Conservation (phyloP, 305 asterid species). For the Petunia hybrid region DNA sequence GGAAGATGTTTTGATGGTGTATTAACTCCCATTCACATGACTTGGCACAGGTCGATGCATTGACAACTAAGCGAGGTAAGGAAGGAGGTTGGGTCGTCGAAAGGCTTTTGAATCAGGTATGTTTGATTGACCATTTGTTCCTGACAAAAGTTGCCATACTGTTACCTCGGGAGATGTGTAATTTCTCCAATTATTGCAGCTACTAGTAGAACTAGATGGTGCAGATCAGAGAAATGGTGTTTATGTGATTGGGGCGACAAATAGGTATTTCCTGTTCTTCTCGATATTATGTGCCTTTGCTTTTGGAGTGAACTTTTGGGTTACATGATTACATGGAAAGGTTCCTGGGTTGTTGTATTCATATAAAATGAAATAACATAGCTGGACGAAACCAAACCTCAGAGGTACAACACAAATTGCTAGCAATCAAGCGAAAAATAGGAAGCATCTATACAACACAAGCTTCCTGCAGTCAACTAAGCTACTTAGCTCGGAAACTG, state of each 20-base stretch:
- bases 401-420: too few relatives aligned
- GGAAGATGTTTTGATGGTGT: too few relatives aligned
- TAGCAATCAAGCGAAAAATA: too few relatives aligned
- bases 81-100: slow-evolving; percentile 87
- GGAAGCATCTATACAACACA: too few relatives aligned
- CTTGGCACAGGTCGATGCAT: slow-evolving; percentile 70
- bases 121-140: slow-evolving; percentile 1
- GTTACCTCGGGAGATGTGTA: not conserved
- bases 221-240: slow-evolving; percentile 75
- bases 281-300: not conserved
- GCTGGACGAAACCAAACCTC: too few relatives aligned
- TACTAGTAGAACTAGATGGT: slow-evolving; percentile 87
- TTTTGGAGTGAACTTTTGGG: not conserved
- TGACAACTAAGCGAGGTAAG: slow-evolving; percentile 74
- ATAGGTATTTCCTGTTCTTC: slow-evolving; percentile 57
- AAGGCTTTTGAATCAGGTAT: slow-evolving; percentile 75
- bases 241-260: slow-evolving; percentile 91
- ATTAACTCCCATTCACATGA: too few relatives aligned
- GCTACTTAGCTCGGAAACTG: too few relatives aligned
- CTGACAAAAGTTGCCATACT: slow-evolving; percentile 10
- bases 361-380: too few relatives aligned
- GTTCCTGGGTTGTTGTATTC: too few relatives aligned
- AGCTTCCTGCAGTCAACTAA: too few relatives aligned
- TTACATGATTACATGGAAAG: not conserved
- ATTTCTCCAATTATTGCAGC: slow-evolving; percentile 52